These are phyloP conservation scores for Gossypium thurberi DNA, from an alignment of 345 rosid genomes.

Conservation along the genomic window DNA sequence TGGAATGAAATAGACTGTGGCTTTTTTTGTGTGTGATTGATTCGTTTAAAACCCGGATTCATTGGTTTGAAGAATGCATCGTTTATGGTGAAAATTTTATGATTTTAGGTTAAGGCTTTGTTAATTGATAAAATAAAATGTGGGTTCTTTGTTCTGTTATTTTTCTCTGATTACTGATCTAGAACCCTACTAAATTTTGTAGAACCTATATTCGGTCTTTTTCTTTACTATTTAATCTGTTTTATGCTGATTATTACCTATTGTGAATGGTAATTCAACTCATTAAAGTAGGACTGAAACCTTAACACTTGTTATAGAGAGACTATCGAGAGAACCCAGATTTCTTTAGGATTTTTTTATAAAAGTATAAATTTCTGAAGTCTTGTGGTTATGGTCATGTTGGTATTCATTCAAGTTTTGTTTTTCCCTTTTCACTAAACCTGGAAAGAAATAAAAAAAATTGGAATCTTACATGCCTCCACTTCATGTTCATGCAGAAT, in stretches of 20 bases:
- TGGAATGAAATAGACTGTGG: neutral
- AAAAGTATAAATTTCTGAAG: neutral
- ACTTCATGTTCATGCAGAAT: conserved; percentile 42
- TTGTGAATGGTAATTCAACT: too few relatives aligned
- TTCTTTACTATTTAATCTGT: neutral
- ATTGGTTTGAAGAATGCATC: neutral
- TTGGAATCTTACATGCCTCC: neutral
- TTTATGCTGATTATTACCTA: too few relatives aligned
- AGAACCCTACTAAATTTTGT: neutral
- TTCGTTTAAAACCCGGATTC: neutral
- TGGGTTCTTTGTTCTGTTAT: neutral
- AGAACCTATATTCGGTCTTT: neutral
- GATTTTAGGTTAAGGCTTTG: neutral
- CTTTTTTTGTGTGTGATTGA: neutral
- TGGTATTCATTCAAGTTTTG: neutral
- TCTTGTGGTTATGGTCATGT: neutral
- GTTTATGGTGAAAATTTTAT: neutral
- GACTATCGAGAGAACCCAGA: too few relatives aligned
- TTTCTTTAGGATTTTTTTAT: too few relatives aligned
- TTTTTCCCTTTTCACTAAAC: neutral
- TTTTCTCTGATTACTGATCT: neutral
- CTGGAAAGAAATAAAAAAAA: neutral
- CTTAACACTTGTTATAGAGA: too few relatives aligned
- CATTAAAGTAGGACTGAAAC: too few relatives aligned
- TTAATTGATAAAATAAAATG: neutral